Evolutionary conservation across 1,284 basidiomycete species (phyloP), one percentile per base, ranked within the genome.

Genomic region (Melanopsichium pennsylvanicum): DNA sequence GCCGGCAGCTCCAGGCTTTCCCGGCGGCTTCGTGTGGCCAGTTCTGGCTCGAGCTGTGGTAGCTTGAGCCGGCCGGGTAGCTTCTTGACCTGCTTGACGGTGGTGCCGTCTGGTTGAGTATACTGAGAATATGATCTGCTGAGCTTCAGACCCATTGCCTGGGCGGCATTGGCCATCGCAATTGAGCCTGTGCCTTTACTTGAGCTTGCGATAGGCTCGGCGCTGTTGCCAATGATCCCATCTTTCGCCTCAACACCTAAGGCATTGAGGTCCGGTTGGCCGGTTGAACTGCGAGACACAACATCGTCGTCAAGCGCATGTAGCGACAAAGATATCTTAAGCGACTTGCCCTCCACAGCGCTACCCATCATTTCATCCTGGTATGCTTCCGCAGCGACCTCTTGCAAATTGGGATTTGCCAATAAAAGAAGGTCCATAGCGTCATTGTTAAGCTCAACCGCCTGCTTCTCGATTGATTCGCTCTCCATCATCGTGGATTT

Each of bases 51-150:
- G 4, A 15, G 37, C 19, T 35, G n/a, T 3, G 52, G 60, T n/a
- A 62, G 43, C 18, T 50, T 49, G 31, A 62, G 47, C 25, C 60
- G 52, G 36, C 52, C 43, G 1, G 60, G 60, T 10, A 51, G 37
- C 32, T 41, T 36, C 18, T 26, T 46, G 10, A 39, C 9, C 19
- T 8, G 34, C 16, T 36, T 51, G 11, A 21, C 15, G 25, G 23
- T 9, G 10, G 27, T 19, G 2, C 15, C 29, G 18, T 26, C 25
- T 2, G 11, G 21, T 19, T 32, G 25, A 10, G 13, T 44, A 21
- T 52, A 42, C 25, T 56, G 51, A 13, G 59, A 62, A 23, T 37
- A 62, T 1, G 51, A 50, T 27, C 51, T 27, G 15, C 23, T 18
- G n/a, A 56, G 23, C 22, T 31, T 44, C 1, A 12, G 13, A 18